These are phyloP conservation scores for Arachnomyces sp. DNA, from an alignment of 2,329 filamentous ascomycete genomes.

Conservation along the genomic window DNA sequence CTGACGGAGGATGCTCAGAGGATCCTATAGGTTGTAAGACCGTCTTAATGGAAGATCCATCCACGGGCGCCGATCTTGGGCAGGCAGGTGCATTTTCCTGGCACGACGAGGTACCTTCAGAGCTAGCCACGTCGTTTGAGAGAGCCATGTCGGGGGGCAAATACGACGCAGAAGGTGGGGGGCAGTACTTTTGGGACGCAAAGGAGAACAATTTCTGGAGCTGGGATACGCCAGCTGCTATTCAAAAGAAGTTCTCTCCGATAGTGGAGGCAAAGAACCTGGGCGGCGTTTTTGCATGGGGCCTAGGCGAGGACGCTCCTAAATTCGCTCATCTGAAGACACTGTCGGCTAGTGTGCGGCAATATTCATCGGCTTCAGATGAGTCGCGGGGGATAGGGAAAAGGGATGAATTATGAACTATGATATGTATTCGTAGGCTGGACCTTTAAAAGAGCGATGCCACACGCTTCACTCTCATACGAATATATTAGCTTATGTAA, in stretches of 20 bases:
- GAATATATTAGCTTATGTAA: too few species aligned
- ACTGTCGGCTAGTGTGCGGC: slow-evolving; percentile 14
- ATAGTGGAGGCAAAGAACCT: slow-evolving; percentile 37
- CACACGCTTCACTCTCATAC: too few species aligned
- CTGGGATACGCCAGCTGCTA: slow-evolving; percentile 47
- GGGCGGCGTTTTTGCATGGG: slow-evolving; percentile 50
- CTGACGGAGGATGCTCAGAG: slow-evolving; percentile 32
- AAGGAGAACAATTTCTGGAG: slow-evolving; percentile 45
- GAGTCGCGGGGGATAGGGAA: too few species aligned
- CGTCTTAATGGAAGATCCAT: slow-evolving; percentile 50
- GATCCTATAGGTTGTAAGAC: slow-evolving; percentile 50
- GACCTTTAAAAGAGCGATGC: too few species aligned
- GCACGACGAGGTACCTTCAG: slow-evolving; percentile 22
- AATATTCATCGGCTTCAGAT: too few species aligned
- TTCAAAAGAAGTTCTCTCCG: slow-evolving; percentile 41
- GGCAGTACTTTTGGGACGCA: slow-evolving; percentile 48
- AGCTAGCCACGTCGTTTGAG: slow-evolving; percentile 34
- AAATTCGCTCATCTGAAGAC: slow-evolving; percentile 29
- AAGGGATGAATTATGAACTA: too few species aligned
- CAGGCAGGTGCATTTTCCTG: slow-evolving; percentile 46
- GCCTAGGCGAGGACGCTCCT: slow-evolving; percentile 42
- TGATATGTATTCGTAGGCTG: too few species aligned
- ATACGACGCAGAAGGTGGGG: slow-evolving; percentile 26
- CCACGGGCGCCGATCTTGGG: slow-evolving; percentile 51
- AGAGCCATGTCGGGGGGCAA: slow-evolving; percentile 35